Base-by-base conservation (phyloP, 441 rosid genomes). In the Erodium trifolium region DNA sequence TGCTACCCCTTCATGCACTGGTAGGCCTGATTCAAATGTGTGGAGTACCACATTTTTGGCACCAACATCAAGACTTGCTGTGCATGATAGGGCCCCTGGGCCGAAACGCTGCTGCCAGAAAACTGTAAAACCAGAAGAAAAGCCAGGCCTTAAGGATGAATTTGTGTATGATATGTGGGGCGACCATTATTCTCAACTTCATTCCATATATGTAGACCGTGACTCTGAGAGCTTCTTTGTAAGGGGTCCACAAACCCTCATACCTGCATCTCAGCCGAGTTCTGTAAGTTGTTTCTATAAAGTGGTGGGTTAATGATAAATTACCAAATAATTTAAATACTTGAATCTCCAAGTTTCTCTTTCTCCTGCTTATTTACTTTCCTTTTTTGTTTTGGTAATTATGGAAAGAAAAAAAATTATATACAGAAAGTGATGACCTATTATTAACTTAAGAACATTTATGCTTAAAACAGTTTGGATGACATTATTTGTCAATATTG, bases 111-210 rank as follows among this genome's bases (percentile, higher is more conserved):
- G 65, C 29, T 19, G 69, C 59, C 80, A 72, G 72, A 78, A 77
- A 66, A 39, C 66, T 23, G 41, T 31, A 7, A 73, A 83, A 45
- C 68, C 83, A 69, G 83, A 82, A 66, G 84, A 75, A 51, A 81
- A 76, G 67, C 71, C 14, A 13, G 67, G 68, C 47, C 13, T 51
- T 4, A 78, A 77, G 51, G 79, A 85, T 63, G 82, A 82, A 66
- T 82, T 84, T 78, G 75, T 70, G 16, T 91, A 88, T 55, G 92
- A 93, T 75, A 93, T 93, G 11, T 93, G 98, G 98, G 98, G 96
- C 37, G 87, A 89, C 75, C 98, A 88, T 81, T 78, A 89, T 68
- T 80, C 90, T 60, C 79, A 83, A 43, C 86, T 90, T 67, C 70
- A 71, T 71, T 75, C 68, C 70, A 60, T 75, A 81, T 23, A 64